Conservation (phyloP, 2,329 filamentous ascomycete genomes). For the Cadophora gregata region DNA sequence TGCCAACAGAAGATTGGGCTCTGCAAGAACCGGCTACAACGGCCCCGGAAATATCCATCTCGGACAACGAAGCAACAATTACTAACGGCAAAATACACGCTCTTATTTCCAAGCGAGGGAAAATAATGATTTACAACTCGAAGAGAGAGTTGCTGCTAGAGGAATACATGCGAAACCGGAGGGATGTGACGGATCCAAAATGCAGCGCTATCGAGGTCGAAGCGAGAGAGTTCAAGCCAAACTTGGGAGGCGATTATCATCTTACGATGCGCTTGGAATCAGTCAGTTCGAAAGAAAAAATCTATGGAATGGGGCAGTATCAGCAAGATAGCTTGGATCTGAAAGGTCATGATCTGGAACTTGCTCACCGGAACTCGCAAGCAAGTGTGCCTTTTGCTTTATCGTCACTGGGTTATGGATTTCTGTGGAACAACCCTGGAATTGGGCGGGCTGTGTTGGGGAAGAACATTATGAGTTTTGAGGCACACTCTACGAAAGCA, state of each 20-base stretch:
- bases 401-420: constrained; percentile 64
- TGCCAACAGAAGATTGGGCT: constrained; percentile 52
- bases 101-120: constrained; percentile 52
- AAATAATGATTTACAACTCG: constrained; percentile 53
- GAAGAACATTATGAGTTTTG: constrained; percentile 65
- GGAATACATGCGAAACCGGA: constrained; percentile 56
- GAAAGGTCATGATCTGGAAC: constrained; percentile 66
- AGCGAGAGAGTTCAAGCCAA: constrained; percentile 56
- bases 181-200: constrained; percentile 55
- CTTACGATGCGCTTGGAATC: constrained; percentile 65
- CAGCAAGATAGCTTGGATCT: constrained; percentile 68
- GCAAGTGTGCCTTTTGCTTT: constrained; percentile 68
- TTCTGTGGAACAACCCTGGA: constrained; percentile 71
- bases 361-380: constrained; percentile 71
- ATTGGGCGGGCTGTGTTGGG: constrained; percentile 66
- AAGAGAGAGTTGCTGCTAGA: constrained; percentile 53
- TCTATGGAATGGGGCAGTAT: constrained; percentile 75
- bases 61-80: constrained; percentile 44
- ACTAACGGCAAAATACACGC: constrained; percentile 56
- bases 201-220: constrained; percentile 56
- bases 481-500: constrained; percentile 61
- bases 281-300: constrained; percentile 58
- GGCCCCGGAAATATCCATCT: background rate
- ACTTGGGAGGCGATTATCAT: constrained; percentile 57
- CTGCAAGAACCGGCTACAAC: constrained; percentile 35